These are phyloP conservation scores for Strobilomyces echinocephalus DNA, from an alignment of 768 basidiomycete species.

Conservation along the genomic window DNA sequence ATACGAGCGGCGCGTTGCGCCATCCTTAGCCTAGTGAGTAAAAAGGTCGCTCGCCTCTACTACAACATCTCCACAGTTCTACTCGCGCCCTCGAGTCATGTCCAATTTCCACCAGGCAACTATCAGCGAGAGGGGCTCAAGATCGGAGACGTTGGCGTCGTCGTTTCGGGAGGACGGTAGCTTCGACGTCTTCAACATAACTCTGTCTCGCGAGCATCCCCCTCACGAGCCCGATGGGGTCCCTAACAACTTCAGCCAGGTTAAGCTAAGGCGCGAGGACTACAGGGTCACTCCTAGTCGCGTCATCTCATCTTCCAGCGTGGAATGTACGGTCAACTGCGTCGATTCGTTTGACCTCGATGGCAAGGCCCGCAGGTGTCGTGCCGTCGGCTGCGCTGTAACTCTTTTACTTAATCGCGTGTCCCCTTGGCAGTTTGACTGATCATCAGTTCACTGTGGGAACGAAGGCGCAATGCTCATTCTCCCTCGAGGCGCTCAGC, in stretches of 20 bases:
- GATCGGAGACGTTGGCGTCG: neutral
- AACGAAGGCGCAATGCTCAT: neutral
- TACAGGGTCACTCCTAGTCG: neutral
- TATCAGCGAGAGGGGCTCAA: neutral
- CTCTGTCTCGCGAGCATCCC: neutral
- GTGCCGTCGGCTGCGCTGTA: neutral
- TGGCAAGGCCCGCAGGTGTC: neutral
- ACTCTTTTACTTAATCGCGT: neutral
- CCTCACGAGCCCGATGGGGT: neutral
- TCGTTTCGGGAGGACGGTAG: neutral
- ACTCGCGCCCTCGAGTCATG: no score
- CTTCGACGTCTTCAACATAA: neutral
- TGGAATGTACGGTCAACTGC: neutral
- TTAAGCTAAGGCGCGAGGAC: neutral
- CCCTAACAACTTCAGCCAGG: neutral
- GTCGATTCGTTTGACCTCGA: neutral
- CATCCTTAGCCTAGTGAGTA: no score
- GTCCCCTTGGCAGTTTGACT: neutral
- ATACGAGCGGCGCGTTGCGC: no score
- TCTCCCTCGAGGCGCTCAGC: neutral
- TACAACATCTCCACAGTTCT: no score
- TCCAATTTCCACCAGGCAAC: no score
- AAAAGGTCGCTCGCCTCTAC: no score
- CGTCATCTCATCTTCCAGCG: neutral
- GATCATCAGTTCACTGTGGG: neutral